These are phyloP conservation scores for Physcia stellaris DNA, from an alignment of 495 filamentous ascomycete species.

Conservation along the genomic window DNA sequence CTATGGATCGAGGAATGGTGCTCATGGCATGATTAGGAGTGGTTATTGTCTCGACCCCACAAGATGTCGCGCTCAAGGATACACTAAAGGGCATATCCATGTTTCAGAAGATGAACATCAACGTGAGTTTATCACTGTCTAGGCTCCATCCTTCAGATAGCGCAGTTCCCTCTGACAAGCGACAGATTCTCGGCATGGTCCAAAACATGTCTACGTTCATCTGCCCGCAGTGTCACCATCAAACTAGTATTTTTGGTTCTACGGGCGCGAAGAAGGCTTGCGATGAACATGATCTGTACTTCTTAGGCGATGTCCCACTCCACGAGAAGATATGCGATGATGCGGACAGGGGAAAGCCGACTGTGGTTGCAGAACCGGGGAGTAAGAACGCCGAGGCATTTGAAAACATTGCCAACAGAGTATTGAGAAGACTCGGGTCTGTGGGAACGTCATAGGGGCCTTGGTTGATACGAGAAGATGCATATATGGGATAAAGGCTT, in stretches of 20 bases:
- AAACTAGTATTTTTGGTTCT: slow-evolving; percentile 69
- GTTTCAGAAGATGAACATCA: slow-evolving; percentile 69
- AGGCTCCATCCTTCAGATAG: slow-evolving; percentile 1
- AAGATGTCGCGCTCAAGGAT: slow-evolving; percentile 79
- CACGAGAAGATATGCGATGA: slow-evolving; percentile 79
- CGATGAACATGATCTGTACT: slow-evolving; percentile 49
- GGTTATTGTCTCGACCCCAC: slow-evolving; percentile 86
- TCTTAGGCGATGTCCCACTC: slow-evolving; percentile 83
- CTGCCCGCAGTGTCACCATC: slow-evolving; percentile 61
- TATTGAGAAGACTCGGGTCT: slow-evolving; percentile 39
- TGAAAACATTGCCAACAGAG: slow-evolving; percentile 49
- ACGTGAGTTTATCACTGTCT: slow-evolving; percentile 28
- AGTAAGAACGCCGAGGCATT: slow-evolving; percentile 61
- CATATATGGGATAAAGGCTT: too few relatives aligned
- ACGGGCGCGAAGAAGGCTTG: slow-evolving; percentile 37
- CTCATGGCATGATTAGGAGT: slow-evolving; percentile 34
- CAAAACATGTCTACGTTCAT: slow-evolving; percentile 87
- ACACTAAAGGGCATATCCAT: slow-evolving; percentile 82
- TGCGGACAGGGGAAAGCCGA: slow-evolving; percentile 79
- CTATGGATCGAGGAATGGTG: background rate
- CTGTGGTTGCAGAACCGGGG: slow-evolving; percentile 71
- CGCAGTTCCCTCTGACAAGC: background rate
- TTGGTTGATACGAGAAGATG: too few relatives aligned
- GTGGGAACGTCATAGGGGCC: too few relatives aligned
- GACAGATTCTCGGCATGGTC: slow-evolving; percentile 68